Percentiles rank a stretch among this genome's conserved stretches.
phyloP scores from a whole-genome alignment of 495 filamentous ascomycete species.

The Penicillium salamii region DNA sequence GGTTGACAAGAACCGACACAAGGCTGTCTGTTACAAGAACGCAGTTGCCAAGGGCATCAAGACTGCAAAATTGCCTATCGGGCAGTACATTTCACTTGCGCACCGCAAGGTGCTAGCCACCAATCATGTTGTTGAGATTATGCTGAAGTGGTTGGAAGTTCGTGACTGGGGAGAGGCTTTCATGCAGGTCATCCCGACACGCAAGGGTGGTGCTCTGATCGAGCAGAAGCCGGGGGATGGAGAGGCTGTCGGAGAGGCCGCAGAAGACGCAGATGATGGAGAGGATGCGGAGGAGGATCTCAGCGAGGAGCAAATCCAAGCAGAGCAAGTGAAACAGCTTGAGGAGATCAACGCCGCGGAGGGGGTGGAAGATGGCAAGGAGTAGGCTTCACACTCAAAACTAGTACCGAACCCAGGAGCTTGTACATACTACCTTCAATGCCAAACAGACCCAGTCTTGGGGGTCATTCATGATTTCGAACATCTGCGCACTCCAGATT shows the following conservation, averaged over 20 bases:
- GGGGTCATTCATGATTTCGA: no score
- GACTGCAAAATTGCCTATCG: slow-evolving; percentile 89
- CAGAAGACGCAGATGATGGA: slow-evolving; percentile 25
- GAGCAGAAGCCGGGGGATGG: slow-evolving; percentile 21
- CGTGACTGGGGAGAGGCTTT: slow-evolving; percentile 92
- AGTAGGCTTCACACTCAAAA: background rate
- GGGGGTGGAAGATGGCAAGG: slow-evolving; percentile 10
- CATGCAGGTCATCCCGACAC: slow-evolving; percentile 75
- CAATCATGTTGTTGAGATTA: slow-evolving; percentile 95
- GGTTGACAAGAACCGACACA: slow-evolving; percentile 93
- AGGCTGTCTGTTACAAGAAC: slow-evolving; percentile 84
- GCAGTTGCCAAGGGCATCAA: slow-evolving; percentile 71
- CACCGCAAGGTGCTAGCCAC: slow-evolving; percentile 80
- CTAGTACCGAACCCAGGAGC: no score
- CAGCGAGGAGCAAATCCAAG: slow-evolving; percentile 25
- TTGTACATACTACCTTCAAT: no score
- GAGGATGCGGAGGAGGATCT: slow-evolving; percentile 27
- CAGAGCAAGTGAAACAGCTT: slow-evolving; percentile 12
- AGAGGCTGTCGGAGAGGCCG: slow-evolving; percentile 21
- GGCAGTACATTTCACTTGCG: slow-evolving; percentile 85
- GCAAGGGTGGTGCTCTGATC: slow-evolving; percentile 70
- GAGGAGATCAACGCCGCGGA: slow-evolving; percentile 11
- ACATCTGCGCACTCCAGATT: no score
- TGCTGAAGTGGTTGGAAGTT: slow-evolving; percentile 84
- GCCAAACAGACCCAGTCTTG: no score